These are phyloP conservation scores for Tritrichomonas musculus DNA, from an alignment of 208 protist species.

Conservation along the genomic window DNA sequence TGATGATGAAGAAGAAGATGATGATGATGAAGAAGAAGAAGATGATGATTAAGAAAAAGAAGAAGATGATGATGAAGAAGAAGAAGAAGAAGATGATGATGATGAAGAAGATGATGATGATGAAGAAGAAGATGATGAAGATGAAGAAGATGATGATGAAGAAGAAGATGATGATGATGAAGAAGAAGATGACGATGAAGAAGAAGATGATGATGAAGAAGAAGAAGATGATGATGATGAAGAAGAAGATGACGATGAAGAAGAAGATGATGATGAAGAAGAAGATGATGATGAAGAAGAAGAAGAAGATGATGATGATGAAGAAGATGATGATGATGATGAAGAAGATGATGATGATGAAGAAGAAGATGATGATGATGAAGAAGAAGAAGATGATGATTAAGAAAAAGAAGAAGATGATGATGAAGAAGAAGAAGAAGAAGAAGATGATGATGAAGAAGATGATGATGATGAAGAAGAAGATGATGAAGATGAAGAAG, in stretches of 20 bases:
- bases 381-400: no score
- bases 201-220: slow-evolving; percentile 6
- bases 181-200: slow-evolving; percentile 11
- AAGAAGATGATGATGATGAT: background rate
- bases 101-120: background rate
- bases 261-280: background rate
- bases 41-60: background rate
- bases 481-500: no score
- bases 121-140: slow-evolving; percentile 3
- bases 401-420: slow-evolving; percentile 14
- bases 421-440: slow-evolving; percentile 13
- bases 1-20: background rate
- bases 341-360: background rate
- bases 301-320: background rate
- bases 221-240: background rate
- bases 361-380: background rate
- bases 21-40: background rate
- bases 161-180: background rate
- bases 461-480: no score
- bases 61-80: background rate
- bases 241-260: background rate
- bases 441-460: slow-evolving; percentile 15
- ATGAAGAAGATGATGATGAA: background rate
- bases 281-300: slow-evolving; percentile 3
- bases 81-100: background rate